Base-by-base conservation (phyloP, 345 rosid genomes). In the Hibiscus mutabilis region DNA sequence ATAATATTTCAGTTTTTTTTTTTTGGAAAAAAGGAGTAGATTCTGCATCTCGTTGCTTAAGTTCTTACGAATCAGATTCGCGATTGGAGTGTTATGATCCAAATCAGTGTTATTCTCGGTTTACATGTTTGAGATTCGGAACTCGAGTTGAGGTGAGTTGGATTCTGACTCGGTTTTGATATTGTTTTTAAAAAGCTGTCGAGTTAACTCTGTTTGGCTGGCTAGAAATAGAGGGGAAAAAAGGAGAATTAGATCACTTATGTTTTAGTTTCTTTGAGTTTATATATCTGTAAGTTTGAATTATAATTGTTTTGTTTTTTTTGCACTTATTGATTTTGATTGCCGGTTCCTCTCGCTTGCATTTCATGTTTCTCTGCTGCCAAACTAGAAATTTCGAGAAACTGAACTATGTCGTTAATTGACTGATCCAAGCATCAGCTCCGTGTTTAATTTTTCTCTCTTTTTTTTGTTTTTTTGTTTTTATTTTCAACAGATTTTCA, bases 401-500 rank as follows among this genome's bases (percentile, higher is more conserved):
- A 68, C 13, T 52, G 12, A 63, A 13, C 18, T 49, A 31, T 37
- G 10, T 22, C 4, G 29, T 9, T 49, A 18, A 60, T 68, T 58
- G 60, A 40, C 22, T 25, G 72, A 66, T 72, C 46, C 27, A 24
- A 49, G 51, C 22, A 15, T 44, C 11, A 42, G 25, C 21, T 25
- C 13, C 13, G 25, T 22, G n/a, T 6, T 44, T 22, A 40, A 12
- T 8, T 63, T 68, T 11, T 18, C 52, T 14, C 1, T 47, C n/a
- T 47, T 5, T 13, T 47, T 15, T 47, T 1, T 46, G 16, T 46
- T 1, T 13, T 5, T 60, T 11, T 31, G 6, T 13, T 52, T 18
- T 62, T 2, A 33, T 12, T 37, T 44, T 75, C 40, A 58, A 59
- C 75, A 69, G 81, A 18, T 6, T 51, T 31, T 64, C 72, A 47